Evolutionary conservation across 2,329 filamentous ascomycete genomes (phyloP), one percentile per base, ranked within the genome.

Genomic region (Scedosporium dehoogii): DNA sequence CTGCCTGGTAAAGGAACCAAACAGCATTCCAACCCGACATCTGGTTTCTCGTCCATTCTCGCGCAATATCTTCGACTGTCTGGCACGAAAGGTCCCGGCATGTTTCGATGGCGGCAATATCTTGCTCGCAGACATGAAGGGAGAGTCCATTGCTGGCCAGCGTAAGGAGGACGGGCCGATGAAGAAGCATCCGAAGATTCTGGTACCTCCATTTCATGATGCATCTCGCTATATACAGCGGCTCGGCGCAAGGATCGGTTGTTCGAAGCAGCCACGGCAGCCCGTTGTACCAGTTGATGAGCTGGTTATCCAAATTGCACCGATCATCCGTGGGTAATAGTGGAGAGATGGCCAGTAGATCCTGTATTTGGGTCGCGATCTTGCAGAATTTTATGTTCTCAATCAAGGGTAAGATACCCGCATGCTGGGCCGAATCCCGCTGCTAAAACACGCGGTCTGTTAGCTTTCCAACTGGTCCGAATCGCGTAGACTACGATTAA

Each of bases 131-230:
- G 65, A 77, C 70, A 73, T 82, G 73, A 68, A 80, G 75, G 63
- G 79, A 79, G 69, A 81, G 60, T 18, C 65, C 67, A 70, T 81
- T 78, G 67, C 81, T 78, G 69, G 85, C 79, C 69, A 89, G 76
- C 73, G 84, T 87, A 5, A 92, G 79, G 1, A 93, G 78, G 0
- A 88, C 85, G 0, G 89, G 89, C 2, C 90, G 81, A 71, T 92
- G 87, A 23, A 92, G 82, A 1, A 92, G 81, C 74, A 92, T 88
- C 57, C 89, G 86, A 57, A 91, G 81, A 68, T 91, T 91, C 70
- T 90, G 86, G 70, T 90, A 92, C 14, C 89, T 83, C 90, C 89
- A 92, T 72, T 90, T 89, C 86, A 92, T 91, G 67, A 92, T 83
- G 65, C 85, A 85, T 59, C 89, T 82, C 0, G 87, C 84, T 58